Evolutionary conservation across 495 filamentous ascomycete genomes (phyloP).

Genomic region (Parmelia sp.): DNA sequence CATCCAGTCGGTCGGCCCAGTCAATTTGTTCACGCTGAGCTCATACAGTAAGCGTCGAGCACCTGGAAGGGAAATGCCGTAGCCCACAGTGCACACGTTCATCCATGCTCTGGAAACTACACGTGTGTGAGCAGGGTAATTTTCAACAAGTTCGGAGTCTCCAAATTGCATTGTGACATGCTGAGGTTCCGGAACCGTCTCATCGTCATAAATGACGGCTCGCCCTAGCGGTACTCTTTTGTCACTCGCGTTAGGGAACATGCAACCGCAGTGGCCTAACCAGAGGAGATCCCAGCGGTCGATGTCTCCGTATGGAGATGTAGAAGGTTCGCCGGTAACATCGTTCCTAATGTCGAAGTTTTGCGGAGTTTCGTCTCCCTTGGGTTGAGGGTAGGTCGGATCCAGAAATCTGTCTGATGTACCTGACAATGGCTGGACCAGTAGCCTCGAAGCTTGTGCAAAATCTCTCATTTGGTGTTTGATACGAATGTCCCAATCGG

Average conservation of each 20-base stretch:
- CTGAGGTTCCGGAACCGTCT: not conserved
- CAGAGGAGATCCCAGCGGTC: not conserved
- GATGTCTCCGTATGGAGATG: not conserved
- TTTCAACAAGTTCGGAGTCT: not conserved
- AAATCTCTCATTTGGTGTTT: conserved; percentile 25
- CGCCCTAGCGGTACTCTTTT: not conserved
- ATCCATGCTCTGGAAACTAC: not conserved
- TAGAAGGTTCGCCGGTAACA: conserved; percentile 5
- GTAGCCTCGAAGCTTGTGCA: conserved; percentile 14
- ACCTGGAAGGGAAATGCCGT: not conserved
- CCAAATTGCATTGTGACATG: not conserved
- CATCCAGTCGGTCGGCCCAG: not conserved
- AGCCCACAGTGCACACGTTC: not conserved
- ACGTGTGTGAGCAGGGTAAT: not conserved
- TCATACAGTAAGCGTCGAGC: conserved; percentile 2
- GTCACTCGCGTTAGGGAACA: not conserved
- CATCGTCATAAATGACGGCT: not conserved
- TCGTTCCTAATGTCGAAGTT: conserved; percentile 3
- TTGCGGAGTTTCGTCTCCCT: conserved; percentile 1
- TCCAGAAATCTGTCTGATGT: conserved; percentile 21
- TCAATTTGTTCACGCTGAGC: conserved; percentile 4
- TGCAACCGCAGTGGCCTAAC: not conserved
- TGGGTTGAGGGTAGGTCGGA: conserved; percentile 21
- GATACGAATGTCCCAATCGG: conserved; percentile 42
- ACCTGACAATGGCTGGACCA: conserved; percentile 26